A percentile compares a stretch with the other conserved stretches of the same genome.
phyloP scores from a whole-genome alignment of 768 basidiomycete species.

The Tricholoma matsutake region DNA sequence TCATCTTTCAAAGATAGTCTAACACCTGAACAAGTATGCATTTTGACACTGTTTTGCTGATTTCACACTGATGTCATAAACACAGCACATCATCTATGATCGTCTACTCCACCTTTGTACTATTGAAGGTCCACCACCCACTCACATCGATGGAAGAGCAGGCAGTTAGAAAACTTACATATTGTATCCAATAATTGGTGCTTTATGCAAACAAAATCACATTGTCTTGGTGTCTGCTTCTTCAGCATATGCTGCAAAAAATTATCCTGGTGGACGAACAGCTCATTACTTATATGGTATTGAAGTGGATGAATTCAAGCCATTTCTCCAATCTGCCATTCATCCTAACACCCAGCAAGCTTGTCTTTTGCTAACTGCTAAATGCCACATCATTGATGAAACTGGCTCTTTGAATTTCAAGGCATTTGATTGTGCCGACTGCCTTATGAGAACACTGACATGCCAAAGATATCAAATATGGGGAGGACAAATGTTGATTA shows the following conservation, averaged over 20 bases:
- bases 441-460: not conserved
- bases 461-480: not conserved
- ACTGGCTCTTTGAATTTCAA: not conserved
- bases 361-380: not conserved
- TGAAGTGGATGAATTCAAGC: conserved; percentile 5
- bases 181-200: conserved; percentile 30
- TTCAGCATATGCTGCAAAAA: conserved; percentile 37
- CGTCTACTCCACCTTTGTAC: not conserved
- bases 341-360: not conserved
- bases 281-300: conserved; percentile 39
- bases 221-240: conserved; percentile 36
- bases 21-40: not conserved
- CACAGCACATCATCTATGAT: conserved; percentile 11
- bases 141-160: conserved; percentile 38
- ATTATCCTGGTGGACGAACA: conserved; percentile 35
- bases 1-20: conserved; percentile 1
- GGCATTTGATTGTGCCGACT: not conserved
- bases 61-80: not conserved
- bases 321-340: not conserved
- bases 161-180: conserved; percentile 40
- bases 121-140: conserved; percentile 10
- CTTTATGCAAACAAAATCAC: conserved; percentile 20
- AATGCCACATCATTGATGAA: not conserved
- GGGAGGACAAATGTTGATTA: no score
- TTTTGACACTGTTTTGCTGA: conserved; percentile 16